Conservation (phyloP, 2,329 filamentous ascomycete genomes). For the Penicillium sp. region DNA sequence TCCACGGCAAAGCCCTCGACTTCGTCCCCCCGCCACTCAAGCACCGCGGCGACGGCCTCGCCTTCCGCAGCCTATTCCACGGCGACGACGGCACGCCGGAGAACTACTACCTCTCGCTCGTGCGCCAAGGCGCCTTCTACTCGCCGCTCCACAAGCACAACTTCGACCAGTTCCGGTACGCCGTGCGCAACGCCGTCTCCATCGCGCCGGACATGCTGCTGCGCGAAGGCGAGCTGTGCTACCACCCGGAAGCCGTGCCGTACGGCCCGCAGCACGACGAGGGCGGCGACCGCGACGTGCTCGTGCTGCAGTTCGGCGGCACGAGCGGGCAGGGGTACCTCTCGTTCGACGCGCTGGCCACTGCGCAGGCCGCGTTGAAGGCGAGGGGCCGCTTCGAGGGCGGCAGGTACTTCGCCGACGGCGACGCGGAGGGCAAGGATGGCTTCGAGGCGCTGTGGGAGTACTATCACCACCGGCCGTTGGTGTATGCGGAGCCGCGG, state of each 20-base stretch:
- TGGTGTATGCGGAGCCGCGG: conserved; percentile 13
- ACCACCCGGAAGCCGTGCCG: conserved; percentile 23
- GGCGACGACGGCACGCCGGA: conserved; percentile 9
- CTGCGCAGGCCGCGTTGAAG: conserved; percentile 6
- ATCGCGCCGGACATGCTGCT: conserved; percentile 11
- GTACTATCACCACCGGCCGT: conserved; percentile 4
- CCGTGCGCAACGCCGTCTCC: conserved; percentile 10
- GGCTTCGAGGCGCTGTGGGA: conserved; percentile 17
- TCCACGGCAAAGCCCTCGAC: too few relatives aligned
- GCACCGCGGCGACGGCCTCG: conserved; percentile 15
- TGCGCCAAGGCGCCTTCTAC: conserved; percentile 16
- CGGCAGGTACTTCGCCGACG: conserved; percentile 10
- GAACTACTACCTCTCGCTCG: conserved; percentile 17
- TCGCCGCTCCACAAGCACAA: conserved; percentile 22
- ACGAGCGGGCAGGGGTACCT: conserved; percentile 18
- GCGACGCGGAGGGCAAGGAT: conserved; percentile 7
- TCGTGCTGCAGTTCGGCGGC: conserved; percentile 21
- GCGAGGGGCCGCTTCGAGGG: conserved; percentile 14
- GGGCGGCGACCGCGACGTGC: conserved; percentile 9
- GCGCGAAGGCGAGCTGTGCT: conserved; percentile 16
- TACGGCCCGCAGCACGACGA: conserved; percentile 21
- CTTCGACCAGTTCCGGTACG: conserved; percentile 24
- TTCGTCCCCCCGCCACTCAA: too few relatives aligned
- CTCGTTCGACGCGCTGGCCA: conserved; percentile 4
- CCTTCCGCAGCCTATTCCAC: conserved; percentile 15